Conservation (phyloP, 305 asterid species). For the Rubia peregrina region DNA sequence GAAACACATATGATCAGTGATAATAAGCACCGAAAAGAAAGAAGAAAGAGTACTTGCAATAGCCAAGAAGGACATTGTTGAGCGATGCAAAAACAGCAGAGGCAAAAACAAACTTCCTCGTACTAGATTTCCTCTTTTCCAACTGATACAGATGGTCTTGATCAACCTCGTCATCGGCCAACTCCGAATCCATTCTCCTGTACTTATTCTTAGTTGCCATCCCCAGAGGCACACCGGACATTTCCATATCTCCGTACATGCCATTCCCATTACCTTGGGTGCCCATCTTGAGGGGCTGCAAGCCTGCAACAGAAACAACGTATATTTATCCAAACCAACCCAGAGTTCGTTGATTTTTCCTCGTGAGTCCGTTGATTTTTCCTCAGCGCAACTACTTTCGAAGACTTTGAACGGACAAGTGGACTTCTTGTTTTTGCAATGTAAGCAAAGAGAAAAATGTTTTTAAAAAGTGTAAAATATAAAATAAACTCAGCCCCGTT, state of each 20-base stretch:
- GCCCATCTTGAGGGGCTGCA: conserved; percentile 10
- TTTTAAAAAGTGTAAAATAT: neutral
- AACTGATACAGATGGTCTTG: conserved; percentile 48
- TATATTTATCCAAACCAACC: neutral
- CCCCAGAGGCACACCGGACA: conserved; percentile 33
- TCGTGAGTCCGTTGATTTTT: neutral
- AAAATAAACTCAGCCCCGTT: neutral
- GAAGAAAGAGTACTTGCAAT: conserved; percentile 38
- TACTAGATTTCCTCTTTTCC: conserved; percentile 42
- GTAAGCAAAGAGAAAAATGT: neutral
- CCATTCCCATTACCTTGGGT: conserved; percentile 48
- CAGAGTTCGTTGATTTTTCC: neutral
- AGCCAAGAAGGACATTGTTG: conserved; percentile 90
- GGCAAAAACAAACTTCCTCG: conserved; percentile 76
- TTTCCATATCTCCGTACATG: conserved; percentile 21
- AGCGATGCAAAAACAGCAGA: conserved; percentile 97
- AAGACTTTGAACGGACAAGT: conserved; percentile 15
- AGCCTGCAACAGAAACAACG: conserved; percentile 6
- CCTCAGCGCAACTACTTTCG: too few relatives aligned
- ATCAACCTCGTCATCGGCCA: conserved; percentile 31
- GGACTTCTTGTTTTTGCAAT: conserved; percentile 5
- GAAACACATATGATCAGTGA: neutral
- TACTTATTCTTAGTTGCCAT: conserved; percentile 57
- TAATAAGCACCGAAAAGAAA: neutral
- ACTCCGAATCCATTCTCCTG: conserved; percentile 61